Evolutionary conservation across 805 yeast species (phyloP), one percentile per base, ranked within the genome.

Genomic region (Schwanniomyces pseudopolymorphus): DNA sequence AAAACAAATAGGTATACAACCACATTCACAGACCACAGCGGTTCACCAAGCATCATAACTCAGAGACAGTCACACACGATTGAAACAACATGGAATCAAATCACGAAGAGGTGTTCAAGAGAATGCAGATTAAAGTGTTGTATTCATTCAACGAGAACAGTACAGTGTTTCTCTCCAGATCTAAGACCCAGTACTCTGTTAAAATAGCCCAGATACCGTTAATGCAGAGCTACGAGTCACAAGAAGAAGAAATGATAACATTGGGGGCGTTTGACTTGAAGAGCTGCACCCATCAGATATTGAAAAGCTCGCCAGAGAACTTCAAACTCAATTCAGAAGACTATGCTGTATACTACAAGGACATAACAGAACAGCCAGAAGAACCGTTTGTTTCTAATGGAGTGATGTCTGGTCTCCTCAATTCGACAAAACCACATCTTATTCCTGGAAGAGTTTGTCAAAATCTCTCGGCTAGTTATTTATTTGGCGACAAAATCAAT

Each of bases 381-480:
- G 78, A 72, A 54, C 78, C 78, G 4, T 72, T 72, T 54, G 78
- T 72, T 7, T 65, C 74, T 4, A 67, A 69, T 49, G 78, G 78
- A 3, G 66, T 62, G 6, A 56, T 72, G 42, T 65, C 74, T 2
- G 52, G 59, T 6, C 55, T 72, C 24, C 50, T 70, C 16, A 38
- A 56, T 22, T 51, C 63, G 27, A 44, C 64, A 4, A 59, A 63
- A 33, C 54, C 54, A 19, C 58, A 57, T 42, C 50, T 69, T 25
- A 67, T 75, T 4, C 72, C 84, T 4, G 79, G 85, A 10, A 73
- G 85, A 45, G 81, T 83, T 28, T 81, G 85, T 53, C 80, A 79
- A 45, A 82, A 77, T 56, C 70, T 83, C 43, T 72, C 81, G 24
- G 75, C 78, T 40, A 61, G 79, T 55, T 67, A 59, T 40, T 50